Evolutionary conservation across 2,329 filamentous ascomycete genomes (phyloP), one percentile per base, ranked within the genome.

Genomic region (Botrytis fabae): DNA sequence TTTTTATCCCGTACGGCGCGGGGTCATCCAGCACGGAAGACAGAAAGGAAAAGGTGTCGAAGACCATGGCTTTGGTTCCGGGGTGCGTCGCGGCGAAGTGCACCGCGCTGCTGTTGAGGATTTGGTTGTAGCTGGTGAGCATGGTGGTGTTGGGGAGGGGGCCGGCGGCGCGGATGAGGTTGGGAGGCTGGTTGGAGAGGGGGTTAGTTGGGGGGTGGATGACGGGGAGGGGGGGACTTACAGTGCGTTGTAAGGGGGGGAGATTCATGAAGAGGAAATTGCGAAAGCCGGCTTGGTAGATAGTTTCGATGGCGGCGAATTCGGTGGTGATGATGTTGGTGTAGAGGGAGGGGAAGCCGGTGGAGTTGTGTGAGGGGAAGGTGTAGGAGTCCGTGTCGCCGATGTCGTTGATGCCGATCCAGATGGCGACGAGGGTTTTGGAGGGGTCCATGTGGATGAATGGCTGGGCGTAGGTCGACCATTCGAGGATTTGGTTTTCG

Each of bases 351-450:
- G 82, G 80, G 74, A 87, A 87, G 18, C 81, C 79, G 5, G 83
- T 78, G 20, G 77, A 80, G 46, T 80, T 81, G 57, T 83, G 82
- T 25, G 83, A 72, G 25, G 82, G 80, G 20, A 84, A 79, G 20
- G 75, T 81, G 65, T 83, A 84, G 59, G 83, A 82, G 22, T 80
- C 81, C 10, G 84, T 83, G 77, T 89, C 86, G 75, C 82, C 83
- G 74, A 89, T 86, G 73, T 89, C 87, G 77, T 89, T 89, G 73
- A 89, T 83, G 1, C 86, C 87, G 63, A 89, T 89, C 84, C 85
- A 89, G 54, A 88, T 78, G 3, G 84, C 84, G 0, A 88, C 82
- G 2, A 89, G 80, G 1, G 84, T 82, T 28, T 82, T 79, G 6
- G 80, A 75, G 25, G 82, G 79, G 16, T 83, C 76, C 12, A 77